Base-by-base conservation (phyloP, 179 eudicot genomes). In the Spergularia azorica region DNA sequence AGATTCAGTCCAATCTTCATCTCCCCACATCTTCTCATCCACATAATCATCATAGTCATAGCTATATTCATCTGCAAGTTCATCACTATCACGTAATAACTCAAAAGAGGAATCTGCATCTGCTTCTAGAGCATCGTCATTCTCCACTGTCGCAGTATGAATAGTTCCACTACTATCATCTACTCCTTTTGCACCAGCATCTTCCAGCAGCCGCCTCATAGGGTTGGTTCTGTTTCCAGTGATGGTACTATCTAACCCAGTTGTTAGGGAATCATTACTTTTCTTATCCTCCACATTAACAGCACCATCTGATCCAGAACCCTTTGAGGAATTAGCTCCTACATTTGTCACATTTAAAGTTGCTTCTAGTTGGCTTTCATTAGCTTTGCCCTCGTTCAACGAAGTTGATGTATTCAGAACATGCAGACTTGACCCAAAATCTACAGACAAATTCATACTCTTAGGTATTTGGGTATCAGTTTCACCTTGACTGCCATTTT, bases 21-120 rank as follows among this genome's bases (percentile, higher is more conserved):
- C 99, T 61, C 96, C 98, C 99, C 98, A 93, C 97, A 91, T 82
- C 76, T 76, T 71, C 70, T 95, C 97, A 75, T 95, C 96, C 78
- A 95, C 96, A 76, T 93, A 91, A 82, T 95, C 98, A 84, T 95
- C 99, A 84, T 95, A 95, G 73, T 95, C 99, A 84, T 95, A 93
- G 83, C 84, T 95, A 83, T 95, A 93, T 82, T 95, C 97, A 90
- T 95, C 99, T 67, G 87, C 97, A 77, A 95, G 82, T 83, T 93
- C 99, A 75, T 93, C 94, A 71, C 69, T 88, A 76, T 87, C 94
- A 79, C 97, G 95, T 71, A 95, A 84, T 82, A 95, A 73, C 72
- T 95, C 98, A 83, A 95, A 95, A 76, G 99, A 95, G 52, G 97
- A 86, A 81, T 91, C 98, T 79, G 99, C 99, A 73, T 93, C 99